phyloP scores from a whole-genome alignment of 441 rosid species.

The Arabidopsis lyrata region DNA sequence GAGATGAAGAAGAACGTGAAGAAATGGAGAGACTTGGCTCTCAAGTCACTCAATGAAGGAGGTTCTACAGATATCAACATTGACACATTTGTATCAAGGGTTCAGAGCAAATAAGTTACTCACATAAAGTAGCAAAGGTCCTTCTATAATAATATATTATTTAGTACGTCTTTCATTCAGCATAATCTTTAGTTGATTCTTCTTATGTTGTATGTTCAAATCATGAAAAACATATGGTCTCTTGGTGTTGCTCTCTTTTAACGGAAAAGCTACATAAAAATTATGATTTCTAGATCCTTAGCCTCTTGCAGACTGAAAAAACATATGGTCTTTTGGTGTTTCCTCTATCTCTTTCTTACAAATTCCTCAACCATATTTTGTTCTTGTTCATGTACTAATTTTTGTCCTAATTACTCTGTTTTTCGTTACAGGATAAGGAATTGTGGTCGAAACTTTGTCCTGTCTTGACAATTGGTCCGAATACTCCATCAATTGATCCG shows the following conservation, averaged over 20 bases:
- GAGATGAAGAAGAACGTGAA: constrained; percentile 45
- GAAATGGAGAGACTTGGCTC: constrained; percentile 52
- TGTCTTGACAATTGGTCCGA: constrained; percentile 43
- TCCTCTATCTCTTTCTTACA: too few relatives aligned
- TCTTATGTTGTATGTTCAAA: not conserved
- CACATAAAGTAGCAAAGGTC: constrained; percentile 3
- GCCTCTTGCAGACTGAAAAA: too few relatives aligned
- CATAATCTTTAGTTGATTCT: not conserved
- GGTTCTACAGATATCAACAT: constrained; percentile 45
- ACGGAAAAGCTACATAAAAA: too few relatives aligned
- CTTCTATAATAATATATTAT: not conserved
- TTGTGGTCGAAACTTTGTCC: constrained; percentile 35
- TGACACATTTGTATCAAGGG: constrained; percentile 37
- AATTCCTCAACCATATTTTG: constrained; percentile 1
- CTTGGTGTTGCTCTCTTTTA: too few relatives aligned
- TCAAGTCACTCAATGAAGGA: constrained; percentile 44
- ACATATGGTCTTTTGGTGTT: too few relatives aligned
- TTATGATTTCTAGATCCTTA: too few relatives aligned
- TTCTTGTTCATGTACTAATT: constrained; percentile 5
- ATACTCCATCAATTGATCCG: too few relatives aligned
- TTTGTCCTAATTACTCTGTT: constrained; percentile 5
- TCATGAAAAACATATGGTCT: not conserved
- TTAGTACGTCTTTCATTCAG: not conserved
- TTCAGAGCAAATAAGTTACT: not conserved
- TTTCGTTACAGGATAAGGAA: not conserved